Conservation (phyloP, 2,329 filamentous ascomycete genomes). For the Pseudogymnoascus sp. region DNA sequence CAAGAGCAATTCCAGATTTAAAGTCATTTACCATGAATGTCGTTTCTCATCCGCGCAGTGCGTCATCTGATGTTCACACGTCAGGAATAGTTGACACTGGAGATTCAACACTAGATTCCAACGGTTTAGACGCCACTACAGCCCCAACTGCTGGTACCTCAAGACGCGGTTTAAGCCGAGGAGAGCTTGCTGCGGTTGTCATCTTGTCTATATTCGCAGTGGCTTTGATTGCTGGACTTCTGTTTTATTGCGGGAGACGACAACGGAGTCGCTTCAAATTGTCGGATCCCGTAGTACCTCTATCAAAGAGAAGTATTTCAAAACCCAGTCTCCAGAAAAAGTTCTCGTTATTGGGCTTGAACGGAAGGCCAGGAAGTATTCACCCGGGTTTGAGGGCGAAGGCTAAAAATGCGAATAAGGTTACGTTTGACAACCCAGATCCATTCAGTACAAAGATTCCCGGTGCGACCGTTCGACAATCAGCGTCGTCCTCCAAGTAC, state of each 20-base stretch:
- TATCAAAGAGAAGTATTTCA: not conserved
- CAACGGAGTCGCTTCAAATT: not conserved
- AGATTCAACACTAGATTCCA: conserved; percentile 6
- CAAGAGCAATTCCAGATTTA: conserved; percentile 5
- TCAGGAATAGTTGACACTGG: conserved; percentile 6
- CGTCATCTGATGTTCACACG: not conserved
- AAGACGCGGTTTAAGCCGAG: not conserved
- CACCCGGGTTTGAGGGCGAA: not conserved
- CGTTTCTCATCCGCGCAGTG: not conserved
- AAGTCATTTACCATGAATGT: conserved; percentile 19
- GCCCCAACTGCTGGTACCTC: not conserved
- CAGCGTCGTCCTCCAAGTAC: not conserved
- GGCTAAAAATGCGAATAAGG: not conserved
- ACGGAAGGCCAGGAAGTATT: not conserved
- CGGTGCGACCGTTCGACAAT: not conserved
- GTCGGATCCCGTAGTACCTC: not conserved
- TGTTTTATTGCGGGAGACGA: not conserved
- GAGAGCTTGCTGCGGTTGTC: not conserved
- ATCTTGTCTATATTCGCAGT: not conserved
- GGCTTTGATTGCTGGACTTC: not conserved
- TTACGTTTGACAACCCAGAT: not conserved
- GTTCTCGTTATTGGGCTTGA: not conserved
- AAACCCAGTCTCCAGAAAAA: not conserved
- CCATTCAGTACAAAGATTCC: not conserved
- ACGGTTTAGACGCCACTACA: not conserved